Evolutionary conservation across 2,329 filamentous ascomycete species (phyloP).

Genomic region (Pseudopyrenochaeta lycopersici): DNA sequence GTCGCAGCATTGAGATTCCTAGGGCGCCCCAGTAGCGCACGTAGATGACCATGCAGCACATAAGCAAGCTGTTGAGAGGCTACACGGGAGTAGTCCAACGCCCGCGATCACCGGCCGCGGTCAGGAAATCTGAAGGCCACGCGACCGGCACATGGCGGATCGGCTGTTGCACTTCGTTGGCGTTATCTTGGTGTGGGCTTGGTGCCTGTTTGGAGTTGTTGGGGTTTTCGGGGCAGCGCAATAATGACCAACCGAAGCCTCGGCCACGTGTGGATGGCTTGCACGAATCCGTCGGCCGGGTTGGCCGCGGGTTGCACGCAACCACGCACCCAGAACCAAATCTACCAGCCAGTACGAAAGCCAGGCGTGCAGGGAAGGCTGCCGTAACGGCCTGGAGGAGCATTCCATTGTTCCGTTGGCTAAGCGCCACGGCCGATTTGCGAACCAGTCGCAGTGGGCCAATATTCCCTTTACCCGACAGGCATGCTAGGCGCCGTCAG

Average conservation of each 20-base stretch:
- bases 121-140: constrained; percentile 13
- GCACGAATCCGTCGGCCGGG: constrained; percentile 10
- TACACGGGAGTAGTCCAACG: not conserved
- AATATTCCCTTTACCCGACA: constrained; percentile 45
- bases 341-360: not conserved
- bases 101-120: constrained; percentile 6
- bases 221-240: constrained; percentile 13
- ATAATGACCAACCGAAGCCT: constrained; percentile 15
- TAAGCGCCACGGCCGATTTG: constrained; percentile 18
- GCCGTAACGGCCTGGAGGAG: too few species aligned
- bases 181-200: not conserved
- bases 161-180: constrained; percentile 14
- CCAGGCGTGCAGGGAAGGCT: too few species aligned
- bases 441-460: constrained; percentile 34
- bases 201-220: constrained; percentile 1
- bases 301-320: constrained; percentile 8
- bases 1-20: constrained; percentile 8
- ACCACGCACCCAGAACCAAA: not conserved
- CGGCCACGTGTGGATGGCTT: constrained; percentile 1
- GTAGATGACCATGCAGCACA: constrained; percentile 18
- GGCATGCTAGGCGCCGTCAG: constrained; percentile 28
- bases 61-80: constrained; percentile 8
- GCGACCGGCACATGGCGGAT: constrained; percentile 23
- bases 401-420: constrained; percentile 28
- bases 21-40: constrained; percentile 10